Evolutionary conservation across 2,329 filamentous ascomycete genomes (phyloP).

Genomic region (Aspergillus fumigatus): DNA sequence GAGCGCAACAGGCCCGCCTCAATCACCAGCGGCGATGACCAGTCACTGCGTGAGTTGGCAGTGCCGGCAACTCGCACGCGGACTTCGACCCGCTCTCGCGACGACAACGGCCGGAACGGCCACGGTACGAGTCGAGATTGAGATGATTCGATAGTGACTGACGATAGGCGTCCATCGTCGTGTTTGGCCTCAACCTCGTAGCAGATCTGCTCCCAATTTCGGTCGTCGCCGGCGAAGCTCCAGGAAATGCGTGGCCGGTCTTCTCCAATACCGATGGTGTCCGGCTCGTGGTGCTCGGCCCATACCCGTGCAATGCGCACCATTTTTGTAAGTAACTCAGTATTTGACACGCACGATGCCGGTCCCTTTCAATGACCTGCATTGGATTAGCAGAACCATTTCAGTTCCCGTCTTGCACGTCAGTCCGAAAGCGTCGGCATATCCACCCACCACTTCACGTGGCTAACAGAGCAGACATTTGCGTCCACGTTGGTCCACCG

Average conservation of each 20-base stretch:
- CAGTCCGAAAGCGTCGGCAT: too few species aligned
- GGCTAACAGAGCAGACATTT: too few species aligned
- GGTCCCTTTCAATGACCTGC: too few species aligned
- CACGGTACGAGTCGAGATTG: conserved; percentile 25
- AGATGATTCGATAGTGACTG: conserved; percentile 11
- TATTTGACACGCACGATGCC: too few species aligned
- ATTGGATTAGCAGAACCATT: too few species aligned
- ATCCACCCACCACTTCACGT: too few species aligned
- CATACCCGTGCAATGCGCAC: too few species aligned
- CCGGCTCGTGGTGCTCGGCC: too few species aligned
- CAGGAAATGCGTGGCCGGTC: conserved; percentile 24
- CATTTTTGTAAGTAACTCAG: too few species aligned
- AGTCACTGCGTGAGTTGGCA: background rate
- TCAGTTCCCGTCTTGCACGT: too few species aligned
- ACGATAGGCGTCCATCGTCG: background rate
- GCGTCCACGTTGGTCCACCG: too few species aligned
- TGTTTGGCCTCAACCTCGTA: conserved; percentile 23
- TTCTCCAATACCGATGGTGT: conserved; percentile 16
- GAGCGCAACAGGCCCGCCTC: conserved; percentile 32
- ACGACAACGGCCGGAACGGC: conserved; percentile 18
- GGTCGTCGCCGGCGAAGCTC: conserved; percentile 14
- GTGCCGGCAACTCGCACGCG: conserved; percentile 15
- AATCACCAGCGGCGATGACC: conserved; percentile 19
- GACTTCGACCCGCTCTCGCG: conserved; percentile 13
- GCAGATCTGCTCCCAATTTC: conserved; percentile 22